A percentile compares a stretch with the other conserved stretches of the same genome.
Conservation (phyloP, 345 rosid genomes). For the Moricandia arvensis region DNA sequence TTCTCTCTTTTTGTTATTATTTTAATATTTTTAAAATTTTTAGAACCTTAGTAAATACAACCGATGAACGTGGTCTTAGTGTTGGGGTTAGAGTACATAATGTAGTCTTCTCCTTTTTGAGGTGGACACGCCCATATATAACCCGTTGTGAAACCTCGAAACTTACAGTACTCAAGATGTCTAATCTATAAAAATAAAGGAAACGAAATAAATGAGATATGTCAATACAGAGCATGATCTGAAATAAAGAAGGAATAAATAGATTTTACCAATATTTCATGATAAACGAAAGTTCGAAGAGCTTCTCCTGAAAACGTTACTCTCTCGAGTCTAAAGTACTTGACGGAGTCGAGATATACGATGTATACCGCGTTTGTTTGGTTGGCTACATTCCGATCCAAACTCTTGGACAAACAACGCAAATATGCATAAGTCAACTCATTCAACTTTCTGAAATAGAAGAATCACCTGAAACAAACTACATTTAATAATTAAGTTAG, state of each 20-base stretch:
- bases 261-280: constrained; percentile 71
- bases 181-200: constrained; percentile 60
- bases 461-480: constrained; percentile 57
- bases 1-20: too few relatives aligned
- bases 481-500: not conserved
- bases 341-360: constrained; percentile 82
- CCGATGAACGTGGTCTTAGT: too few relatives aligned
- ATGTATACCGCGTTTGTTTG: constrained; percentile 92
- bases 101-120: constrained; percentile 75
- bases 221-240: not conserved
- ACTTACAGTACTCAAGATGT: constrained; percentile 88
- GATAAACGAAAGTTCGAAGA: constrained; percentile 86
- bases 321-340: constrained; percentile 88
- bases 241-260: not conserved
- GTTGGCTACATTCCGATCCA: constrained; percentile 73
- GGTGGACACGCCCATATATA: constrained; percentile 98
- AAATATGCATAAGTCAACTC: constrained; percentile 84
- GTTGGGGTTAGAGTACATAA: constrained; percentile 79
- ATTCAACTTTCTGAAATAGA: constrained; percentile 85
- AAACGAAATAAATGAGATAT: constrained; percentile 3
- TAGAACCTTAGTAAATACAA: too few relatives aligned
- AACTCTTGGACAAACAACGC: constrained; percentile 88
- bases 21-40: too few relatives aligned
- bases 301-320: constrained; percentile 62
- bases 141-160: constrained; percentile 78